These are phyloP conservation scores for Dalbergia cultrata DNA, from an alignment of 306 rosid species.

Conservation along the genomic window DNA sequence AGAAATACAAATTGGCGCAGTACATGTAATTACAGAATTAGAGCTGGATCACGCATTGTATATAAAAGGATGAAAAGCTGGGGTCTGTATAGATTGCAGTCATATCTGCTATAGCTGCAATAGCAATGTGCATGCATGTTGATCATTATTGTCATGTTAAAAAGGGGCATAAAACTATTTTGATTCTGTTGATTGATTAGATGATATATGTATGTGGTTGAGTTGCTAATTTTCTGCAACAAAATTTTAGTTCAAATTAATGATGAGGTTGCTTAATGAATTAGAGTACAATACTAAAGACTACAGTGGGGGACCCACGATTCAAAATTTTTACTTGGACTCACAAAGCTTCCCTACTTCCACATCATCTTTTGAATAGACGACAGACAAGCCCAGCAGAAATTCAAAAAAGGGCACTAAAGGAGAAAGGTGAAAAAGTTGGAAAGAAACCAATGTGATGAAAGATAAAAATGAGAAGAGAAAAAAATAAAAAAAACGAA, in stretches of 20 bases:
- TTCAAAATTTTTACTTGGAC: slow-evolving; percentile 49
- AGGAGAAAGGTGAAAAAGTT: slow-evolving; percentile 58
- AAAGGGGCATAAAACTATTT: slow-evolving; percentile 23
- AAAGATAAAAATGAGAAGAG: slow-evolving; percentile 31
- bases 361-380: slow-evolving; percentile 75
- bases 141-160: slow-evolving; percentile 39
- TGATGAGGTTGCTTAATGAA: slow-evolving; percentile 13
- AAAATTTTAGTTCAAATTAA: slow-evolving; percentile 4
- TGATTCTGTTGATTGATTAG: slow-evolving; percentile 41
- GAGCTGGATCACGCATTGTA: slow-evolving; percentile 40
- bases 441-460: slow-evolving; percentile 45
- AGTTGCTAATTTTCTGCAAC: not conserved
- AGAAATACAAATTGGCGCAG: slow-evolving; percentile 32
- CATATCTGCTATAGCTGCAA: slow-evolving; percentile 33
- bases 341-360: slow-evolving; percentile 52
- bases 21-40: slow-evolving; percentile 38
- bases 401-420: slow-evolving; percentile 70
- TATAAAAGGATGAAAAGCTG: slow-evolving; percentile 58
- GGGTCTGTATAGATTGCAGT: slow-evolving; percentile 30
- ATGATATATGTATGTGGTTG: not conserved
- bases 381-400: slow-evolving; percentile 71
- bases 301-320: slow-evolving; percentile 42
- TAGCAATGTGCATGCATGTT: slow-evolving; percentile 50
- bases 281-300: slow-evolving; percentile 32
- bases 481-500: not conserved